Evolutionary conservation across 257 asterid species (phyloP).

Genomic region (Plantago ovata): DNA sequence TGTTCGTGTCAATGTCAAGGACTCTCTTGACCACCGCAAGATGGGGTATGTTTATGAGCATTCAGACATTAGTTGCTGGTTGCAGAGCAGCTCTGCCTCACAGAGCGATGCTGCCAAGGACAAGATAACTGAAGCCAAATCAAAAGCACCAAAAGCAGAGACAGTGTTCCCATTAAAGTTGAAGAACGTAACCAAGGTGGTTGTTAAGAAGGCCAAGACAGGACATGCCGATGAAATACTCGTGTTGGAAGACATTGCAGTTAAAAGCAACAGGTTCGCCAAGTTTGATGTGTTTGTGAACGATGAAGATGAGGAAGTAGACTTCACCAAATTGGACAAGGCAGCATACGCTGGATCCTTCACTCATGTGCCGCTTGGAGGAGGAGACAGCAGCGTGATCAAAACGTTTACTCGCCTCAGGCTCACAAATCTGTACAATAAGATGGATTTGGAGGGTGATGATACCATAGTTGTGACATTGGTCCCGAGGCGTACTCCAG

Average conservation of each 20-base stretch:
- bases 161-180: constrained; percentile 19
- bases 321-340: constrained; percentile 21
- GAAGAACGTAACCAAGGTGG: constrained; percentile 7
- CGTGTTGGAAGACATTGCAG: constrained; percentile 19
- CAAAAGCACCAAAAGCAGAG: not conserved
- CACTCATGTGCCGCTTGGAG: constrained; percentile 23
- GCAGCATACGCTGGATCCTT: constrained; percentile 26
- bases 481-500: constrained; percentile 21
- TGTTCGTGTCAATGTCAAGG: constrained; percentile 24
- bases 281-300: constrained; percentile 32
- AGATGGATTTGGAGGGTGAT: constrained; percentile 23
- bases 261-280: constrained; percentile 18
- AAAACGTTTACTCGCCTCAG: constrained; percentile 6
- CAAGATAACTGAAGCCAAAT: not conserved
- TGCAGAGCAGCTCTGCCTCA: constrained; percentile 13
- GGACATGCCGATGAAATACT: constrained; percentile 28
- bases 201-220: constrained; percentile 25
- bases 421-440: constrained; percentile 20
- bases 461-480: constrained; percentile 17
- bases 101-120: constrained; percentile 15
- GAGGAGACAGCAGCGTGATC: not conserved
- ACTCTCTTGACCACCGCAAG: not conserved
- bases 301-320: constrained; percentile 24
- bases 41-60: constrained; percentile 24
- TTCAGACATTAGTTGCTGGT: constrained; percentile 18